Percentiles rank a stretch among this genome's conserved stretches.
Evolutionary conservation across 2,329 filamentous ascomycete species (phyloP).

Genomic region (Xylaria sp.): DNA sequence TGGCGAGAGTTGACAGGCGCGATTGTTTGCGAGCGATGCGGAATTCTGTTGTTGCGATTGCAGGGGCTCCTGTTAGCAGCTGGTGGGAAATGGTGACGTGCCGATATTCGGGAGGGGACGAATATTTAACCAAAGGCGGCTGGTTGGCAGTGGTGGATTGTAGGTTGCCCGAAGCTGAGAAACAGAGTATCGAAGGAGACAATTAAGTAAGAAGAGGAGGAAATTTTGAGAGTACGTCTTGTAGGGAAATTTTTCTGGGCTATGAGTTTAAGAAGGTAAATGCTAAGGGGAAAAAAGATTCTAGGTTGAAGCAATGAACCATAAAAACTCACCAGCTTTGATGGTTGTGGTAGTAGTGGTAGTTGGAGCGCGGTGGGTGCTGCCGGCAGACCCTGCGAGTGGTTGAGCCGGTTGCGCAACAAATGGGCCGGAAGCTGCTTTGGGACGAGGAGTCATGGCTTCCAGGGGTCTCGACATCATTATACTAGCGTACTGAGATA

Average conservation of each 20-base stretch:
- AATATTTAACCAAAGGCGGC: conserved; percentile 15
- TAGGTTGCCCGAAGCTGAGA: conserved; percentile 3
- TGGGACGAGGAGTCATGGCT: conserved; percentile 41
- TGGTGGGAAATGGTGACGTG: conserved; percentile 25
- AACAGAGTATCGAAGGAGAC: neutral
- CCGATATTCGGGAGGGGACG: conserved; percentile 40
- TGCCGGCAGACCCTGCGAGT: conserved; percentile 32
- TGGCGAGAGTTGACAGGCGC: conserved; percentile 48
- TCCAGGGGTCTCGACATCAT: conserved; percentile 38
- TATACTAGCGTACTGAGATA: neutral
- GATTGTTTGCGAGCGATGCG: conserved; percentile 46
- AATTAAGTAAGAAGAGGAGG: neutral
- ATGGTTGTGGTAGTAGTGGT: conserved; percentile 39
- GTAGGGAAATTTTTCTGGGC: neutral
- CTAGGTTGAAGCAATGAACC: conserved; percentile 30
- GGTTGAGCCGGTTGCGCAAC: conserved; percentile 40
- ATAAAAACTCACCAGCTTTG: conserved; percentile 36
- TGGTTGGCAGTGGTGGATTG: neutral
- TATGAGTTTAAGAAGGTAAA: neutral
- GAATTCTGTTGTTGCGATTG: conserved; percentile 44
- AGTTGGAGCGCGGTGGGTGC: conserved; percentile 33
- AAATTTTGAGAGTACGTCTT: neutral
- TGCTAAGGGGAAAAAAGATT: conserved; percentile 2
- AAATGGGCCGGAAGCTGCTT: conserved; percentile 36
- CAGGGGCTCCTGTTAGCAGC: conserved; percentile 36